Conservation (phyloP, 306 rosid genomes). For the Lathyrus tuberosus region DNA sequence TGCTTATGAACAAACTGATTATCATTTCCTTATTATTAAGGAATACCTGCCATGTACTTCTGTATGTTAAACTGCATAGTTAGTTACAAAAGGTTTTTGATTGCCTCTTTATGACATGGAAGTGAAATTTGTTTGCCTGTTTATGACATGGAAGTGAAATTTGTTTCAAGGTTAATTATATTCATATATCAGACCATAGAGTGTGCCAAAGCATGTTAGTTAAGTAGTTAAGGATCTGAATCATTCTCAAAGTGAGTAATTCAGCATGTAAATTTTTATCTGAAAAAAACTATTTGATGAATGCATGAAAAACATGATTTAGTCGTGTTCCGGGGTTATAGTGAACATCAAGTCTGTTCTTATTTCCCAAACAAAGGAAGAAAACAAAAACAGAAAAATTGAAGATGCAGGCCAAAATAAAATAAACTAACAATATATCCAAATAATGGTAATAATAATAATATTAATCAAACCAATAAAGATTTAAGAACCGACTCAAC, state of each 20-base stretch:
- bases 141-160: not conserved
- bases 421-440: too few species aligned
- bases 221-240: not conserved
- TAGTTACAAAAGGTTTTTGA: conserved; percentile 6
- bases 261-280: too few species aligned
- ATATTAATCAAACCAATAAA: too few species aligned
- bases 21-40: conserved; percentile 17
- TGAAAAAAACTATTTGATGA: too few species aligned
- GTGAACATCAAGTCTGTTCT: too few species aligned
- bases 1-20: conserved; percentile 27
- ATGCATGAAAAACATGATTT: too few species aligned
- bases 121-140: not conserved
- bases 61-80: conserved; percentile 32
- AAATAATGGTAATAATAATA: too few species aligned
- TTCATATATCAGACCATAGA: not conserved
- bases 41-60: conserved; percentile 11
- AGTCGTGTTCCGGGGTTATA: too few species aligned
- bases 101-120: not conserved
- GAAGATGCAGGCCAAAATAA: too few species aligned
- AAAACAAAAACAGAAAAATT: too few species aligned
- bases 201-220: not conserved
- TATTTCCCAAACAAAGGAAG: too few species aligned
- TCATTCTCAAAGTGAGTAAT: not conserved
- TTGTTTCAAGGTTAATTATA: not conserved
- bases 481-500: too few species aligned